Evolutionary conservation across 1,284 basidiomycete species (phyloP).

Genomic region (Singerocomus inundabilis): DNA sequence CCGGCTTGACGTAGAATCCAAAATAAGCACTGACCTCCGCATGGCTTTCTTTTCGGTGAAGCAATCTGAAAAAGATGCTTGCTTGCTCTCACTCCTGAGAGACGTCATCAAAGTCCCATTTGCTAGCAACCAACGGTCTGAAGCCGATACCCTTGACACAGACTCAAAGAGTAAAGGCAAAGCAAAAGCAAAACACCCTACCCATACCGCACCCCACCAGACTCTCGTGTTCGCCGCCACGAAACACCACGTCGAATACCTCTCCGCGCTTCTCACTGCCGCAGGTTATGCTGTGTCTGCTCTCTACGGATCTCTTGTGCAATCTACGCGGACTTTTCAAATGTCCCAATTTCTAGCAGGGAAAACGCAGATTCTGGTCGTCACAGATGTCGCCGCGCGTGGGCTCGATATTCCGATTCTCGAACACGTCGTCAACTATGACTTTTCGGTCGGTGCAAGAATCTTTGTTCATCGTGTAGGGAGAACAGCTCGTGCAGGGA

Average conservation of each 20-base stretch:
- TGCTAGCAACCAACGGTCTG: slow-evolving; percentile 31
- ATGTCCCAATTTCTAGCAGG: slow-evolving; percentile 91
- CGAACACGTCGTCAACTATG: slow-evolving; percentile 97
- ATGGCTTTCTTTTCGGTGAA: slow-evolving; percentile 96
- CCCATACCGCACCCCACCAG: slow-evolving; percentile 73
- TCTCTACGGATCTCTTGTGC: slow-evolving; percentile 96
- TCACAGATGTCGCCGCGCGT: slow-evolving; percentile 97
- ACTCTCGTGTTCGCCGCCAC: slow-evolving; percentile 96
- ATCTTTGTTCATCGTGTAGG: slow-evolving; percentile 98
- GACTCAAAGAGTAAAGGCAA: slow-evolving; percentile 51
- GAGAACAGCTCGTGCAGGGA: slow-evolving; percentile 92
- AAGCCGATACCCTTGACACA: slow-evolving; percentile 33
- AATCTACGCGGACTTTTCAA: slow-evolving; percentile 87
- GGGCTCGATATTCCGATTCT: slow-evolving; percentile 95
- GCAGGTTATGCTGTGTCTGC: slow-evolving; percentile 95
- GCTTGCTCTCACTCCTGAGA: slow-evolving; percentile 79
- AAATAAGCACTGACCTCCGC: slow-evolving; percentile 90
- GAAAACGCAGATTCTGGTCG: slow-evolving; percentile 82
- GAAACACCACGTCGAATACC: slow-evolving; percentile 99
- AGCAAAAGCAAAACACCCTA: slow-evolving; percentile 42
- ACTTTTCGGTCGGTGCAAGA: slow-evolving; percentile 91
- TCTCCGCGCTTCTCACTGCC: slow-evolving; percentile 74
- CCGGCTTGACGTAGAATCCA: slow-evolving; percentile 92
- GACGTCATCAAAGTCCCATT: slow-evolving; percentile 86
- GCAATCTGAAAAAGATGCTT: slow-evolving; percentile 93